These are phyloP conservation scores for Umbelopsis isabellina DNA, from an alignment of 192 early-diverging fungal species.

Conservation along the genomic window DNA sequence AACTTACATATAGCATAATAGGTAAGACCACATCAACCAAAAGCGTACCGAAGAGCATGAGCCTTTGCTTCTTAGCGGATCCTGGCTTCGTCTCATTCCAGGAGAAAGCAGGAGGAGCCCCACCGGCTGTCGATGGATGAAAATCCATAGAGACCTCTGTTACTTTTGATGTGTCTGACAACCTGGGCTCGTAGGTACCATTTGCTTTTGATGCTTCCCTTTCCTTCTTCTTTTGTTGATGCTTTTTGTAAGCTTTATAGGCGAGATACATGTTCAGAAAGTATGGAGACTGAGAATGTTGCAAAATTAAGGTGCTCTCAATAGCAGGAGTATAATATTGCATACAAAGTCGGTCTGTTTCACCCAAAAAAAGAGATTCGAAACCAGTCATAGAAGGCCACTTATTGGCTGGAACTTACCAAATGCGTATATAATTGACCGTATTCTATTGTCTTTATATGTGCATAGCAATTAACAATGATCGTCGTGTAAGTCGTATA, in stretches of 20 bases:
- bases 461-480: too few species aligned
- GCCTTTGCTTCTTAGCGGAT: background rate
- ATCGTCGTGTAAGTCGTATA: too few species aligned
- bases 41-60: background rate
- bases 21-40: slow-evolving; percentile 12
- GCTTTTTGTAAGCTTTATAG: background rate
- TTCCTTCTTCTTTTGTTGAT: background rate
- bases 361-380: too few species aligned
- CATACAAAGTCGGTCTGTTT: too few species aligned
- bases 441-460: too few species aligned
- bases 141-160: background rate
- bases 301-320: too few species aligned
- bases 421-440: too few species aligned
- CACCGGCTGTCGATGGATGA: too few species aligned
- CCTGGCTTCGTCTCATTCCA: background rate
- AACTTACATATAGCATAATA: slow-evolving; percentile 8
- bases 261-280: background rate
- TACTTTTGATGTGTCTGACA: background rate
- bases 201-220: background rate
- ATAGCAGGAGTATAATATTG: too few species aligned
- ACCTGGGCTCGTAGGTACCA: background rate
- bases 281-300: background rate
- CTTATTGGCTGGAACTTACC: background rate
- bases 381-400: background rate
- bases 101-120: too few species aligned